These are phyloP conservation scores for Corynascus novoguineensis DNA, from an alignment of 495 filamentous ascomycete genomes.

Conservation along the genomic window DNA sequence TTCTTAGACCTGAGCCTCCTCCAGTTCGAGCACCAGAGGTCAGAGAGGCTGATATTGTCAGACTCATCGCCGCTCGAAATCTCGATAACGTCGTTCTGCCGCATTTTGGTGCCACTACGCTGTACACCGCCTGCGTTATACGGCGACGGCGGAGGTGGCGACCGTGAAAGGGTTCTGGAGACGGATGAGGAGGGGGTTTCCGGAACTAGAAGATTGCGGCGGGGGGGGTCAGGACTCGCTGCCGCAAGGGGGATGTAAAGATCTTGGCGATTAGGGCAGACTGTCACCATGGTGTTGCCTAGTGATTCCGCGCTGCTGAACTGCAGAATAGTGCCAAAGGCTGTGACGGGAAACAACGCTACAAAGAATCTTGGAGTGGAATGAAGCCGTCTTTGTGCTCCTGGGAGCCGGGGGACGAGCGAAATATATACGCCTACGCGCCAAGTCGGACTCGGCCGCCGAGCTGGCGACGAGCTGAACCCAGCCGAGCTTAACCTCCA, in stretches of 20 bases:
- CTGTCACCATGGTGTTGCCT: background rate
- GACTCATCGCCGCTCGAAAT: too few relatives aligned
- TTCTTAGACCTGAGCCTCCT: too few relatives aligned
- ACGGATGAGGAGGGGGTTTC: too few relatives aligned
- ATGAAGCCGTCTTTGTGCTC: background rate
- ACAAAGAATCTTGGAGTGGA: constrained; percentile 2
- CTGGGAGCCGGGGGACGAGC: background rate
- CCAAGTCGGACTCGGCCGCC: background rate
- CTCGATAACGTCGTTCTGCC: constrained; percentile 2
- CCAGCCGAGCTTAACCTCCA: background rate
- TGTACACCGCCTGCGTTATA: background rate
- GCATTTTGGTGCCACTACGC: background rate
- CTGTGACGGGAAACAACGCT: background rate
- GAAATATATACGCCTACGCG: background rate
- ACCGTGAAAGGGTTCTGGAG: too few relatives aligned
- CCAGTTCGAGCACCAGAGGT: too few relatives aligned
- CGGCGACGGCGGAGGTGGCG: constrained; percentile 13
- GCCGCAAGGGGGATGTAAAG: background rate
- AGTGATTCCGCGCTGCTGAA: constrained; percentile 6
- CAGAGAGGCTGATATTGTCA: too few relatives aligned
- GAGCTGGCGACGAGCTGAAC: constrained; percentile 13
- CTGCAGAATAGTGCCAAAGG: constrained; percentile 12
- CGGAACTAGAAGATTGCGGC: constrained; percentile 2
- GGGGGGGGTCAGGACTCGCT: constrained; percentile 7
- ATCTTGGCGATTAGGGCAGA: background rate